Base-by-base conservation (phyloP, 805 yeast genomes). In the Ogataea neopini region DNA sequence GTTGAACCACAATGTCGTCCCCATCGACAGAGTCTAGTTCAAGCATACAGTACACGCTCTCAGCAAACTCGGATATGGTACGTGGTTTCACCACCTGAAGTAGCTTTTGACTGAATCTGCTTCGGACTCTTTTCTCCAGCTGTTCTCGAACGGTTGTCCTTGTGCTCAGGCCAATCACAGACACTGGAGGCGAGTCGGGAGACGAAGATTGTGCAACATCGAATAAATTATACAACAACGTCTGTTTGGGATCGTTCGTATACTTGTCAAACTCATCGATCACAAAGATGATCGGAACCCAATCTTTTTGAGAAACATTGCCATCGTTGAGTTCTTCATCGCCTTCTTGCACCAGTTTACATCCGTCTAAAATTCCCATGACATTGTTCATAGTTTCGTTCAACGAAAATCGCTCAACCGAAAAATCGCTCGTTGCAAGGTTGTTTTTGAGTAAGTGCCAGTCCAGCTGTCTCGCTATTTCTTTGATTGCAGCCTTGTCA, bases 91-190 rank as follows among this genome's bases (percentile, higher is more conserved):
- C 77, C 30, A 89, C 71, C 14, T 76, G 75, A 19, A 90, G 74
- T 2, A 86, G 67, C 42, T 96, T 70, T 61, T 92, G 97, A 14
- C 94, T 83, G 63, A 91, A 94, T 53, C 99, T 71, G 47, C 95
- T 84, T 55, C 89, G 77, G 0, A 94, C 98, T 58, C 99, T 76
- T 61, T 92, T 94, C 61, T 94, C 99, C 39, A 94, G 70, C 57
- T 81, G 73, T 57, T 92, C 97, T 42, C 91, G 73, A 0, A 89
- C 76, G 5, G 87, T 88, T 41, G 88, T 72, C 44, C 84, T 82
- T 1, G 91, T 76, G 0, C 95, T 83, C 10, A 85, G 67, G 1
- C 98, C 97, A 40, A 94, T 65, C 5, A 92, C 87, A 43, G 94
- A 79, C 4, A 91, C 81, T 1, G 97, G 96, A 1, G 79, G 74